Conservation (phyloP, 2,329 filamentous ascomycete genomes). For the Venturia oleaginea region DNA sequence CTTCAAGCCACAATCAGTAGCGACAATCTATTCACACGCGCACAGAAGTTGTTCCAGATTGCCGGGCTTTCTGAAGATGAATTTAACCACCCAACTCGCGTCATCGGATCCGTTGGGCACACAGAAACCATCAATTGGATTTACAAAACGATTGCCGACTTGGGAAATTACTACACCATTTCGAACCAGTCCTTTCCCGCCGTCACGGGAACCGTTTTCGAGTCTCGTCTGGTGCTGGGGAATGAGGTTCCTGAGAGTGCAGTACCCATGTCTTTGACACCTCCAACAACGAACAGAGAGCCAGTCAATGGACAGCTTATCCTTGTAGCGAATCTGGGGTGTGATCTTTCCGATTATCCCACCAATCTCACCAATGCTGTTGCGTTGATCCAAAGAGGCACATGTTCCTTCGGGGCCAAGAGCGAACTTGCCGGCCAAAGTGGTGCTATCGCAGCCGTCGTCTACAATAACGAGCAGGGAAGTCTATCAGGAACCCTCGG, state of each 20-base stretch:
- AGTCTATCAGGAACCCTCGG: conserved; percentile 58
- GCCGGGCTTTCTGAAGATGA: conserved; percentile 51
- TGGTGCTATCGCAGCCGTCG: conserved; percentile 60
- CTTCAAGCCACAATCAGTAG: conserved; percentile 49
- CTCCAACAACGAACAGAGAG: conserved; percentile 28
- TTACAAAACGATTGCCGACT: conserved; percentile 27
- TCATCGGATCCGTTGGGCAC: conserved; percentile 45
- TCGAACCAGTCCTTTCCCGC: conserved; percentile 37
- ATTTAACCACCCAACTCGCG: conserved; percentile 59
- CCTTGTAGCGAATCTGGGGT: conserved; percentile 23
- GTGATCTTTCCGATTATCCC: conserved; percentile 11
- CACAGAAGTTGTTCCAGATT: conserved; percentile 53
- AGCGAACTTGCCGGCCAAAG: conserved; percentile 30
- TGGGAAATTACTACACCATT: conserved; percentile 53
- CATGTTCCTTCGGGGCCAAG: conserved; percentile 11
- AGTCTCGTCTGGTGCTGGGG: conserved; percentile 27
- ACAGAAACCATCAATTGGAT: conserved; percentile 23
- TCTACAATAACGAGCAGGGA: conserved; percentile 65
- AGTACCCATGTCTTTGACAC: conserved; percentile 27
- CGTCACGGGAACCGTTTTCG: conserved; percentile 22
- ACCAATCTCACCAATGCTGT: conserved; percentile 4
- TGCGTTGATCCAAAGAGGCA: conserved; percentile 13
- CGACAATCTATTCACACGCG: conserved; percentile 48
- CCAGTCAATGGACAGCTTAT: conserved; percentile 28
- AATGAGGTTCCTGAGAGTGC: conserved; percentile 26